Evolutionary conservation across 2,329 filamentous ascomycete genomes (phyloP), one percentile per base, ranked within the genome.

Genomic region (Aspergillus costaricaensis): DNA sequence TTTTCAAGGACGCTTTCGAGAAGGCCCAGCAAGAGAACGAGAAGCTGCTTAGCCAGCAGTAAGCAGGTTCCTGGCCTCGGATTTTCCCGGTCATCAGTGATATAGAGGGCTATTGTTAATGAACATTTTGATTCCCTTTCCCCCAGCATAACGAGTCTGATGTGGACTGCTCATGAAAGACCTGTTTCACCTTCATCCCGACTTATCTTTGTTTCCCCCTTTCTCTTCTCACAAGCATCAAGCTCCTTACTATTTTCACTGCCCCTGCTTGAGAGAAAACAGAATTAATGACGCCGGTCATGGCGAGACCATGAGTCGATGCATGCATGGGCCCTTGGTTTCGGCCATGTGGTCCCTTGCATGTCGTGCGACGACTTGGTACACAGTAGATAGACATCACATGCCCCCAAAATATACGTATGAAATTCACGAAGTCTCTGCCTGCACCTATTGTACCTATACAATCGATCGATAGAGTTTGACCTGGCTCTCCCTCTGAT

Each of bases 21-120:
- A 92, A 96, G 85, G 94, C 95, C 57, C 93, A 97, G 83, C 88
- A 94, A 82, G 92, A 96, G 77, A 99, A 98, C 81, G 92, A 95
- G 84, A 87, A 86, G 67, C 83, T 96, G 60, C 96, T 97, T 82
- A 82, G 80, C 67, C 82, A 85, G 77, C 75, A 80, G 67, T 73
- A 73, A 69, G 70, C n/a, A 19, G 19, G 27, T 27, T 49, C 4
- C 12, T 15, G n/a, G 36, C 47, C 38, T 30, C 47, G 23, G 39
- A 9, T 21, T 32, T 48, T 52, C 32, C 10, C 38, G 19, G 50
- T 51, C 23, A 27, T 30, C 43, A 58, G 47, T 48, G 15, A 25
- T 60, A 57, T 55, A 61, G 58, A 63, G 59, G 52, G 58, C 47
- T 60, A 60, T 61, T 57, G 21, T 55, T 57, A 61, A 58, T 59